Percentiles rank a stretch among this genome's conserved stretches.
phyloP scores from a whole-genome alignment of 108 stramenopile species.

The Skeletonema costatum region DNA sequence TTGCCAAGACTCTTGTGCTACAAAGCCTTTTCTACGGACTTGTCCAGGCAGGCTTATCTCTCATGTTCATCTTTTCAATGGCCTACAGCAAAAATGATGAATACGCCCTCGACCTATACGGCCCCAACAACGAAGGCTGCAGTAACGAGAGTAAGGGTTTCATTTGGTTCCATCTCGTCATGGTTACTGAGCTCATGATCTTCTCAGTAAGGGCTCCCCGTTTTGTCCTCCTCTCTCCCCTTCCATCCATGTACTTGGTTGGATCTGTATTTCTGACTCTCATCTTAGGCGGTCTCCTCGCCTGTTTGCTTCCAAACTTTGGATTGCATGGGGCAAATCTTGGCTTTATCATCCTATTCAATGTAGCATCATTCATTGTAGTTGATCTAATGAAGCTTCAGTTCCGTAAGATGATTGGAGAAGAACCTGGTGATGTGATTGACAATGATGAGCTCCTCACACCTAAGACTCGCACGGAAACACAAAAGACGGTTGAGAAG shows the following conservation, averaged over 20 bases:
- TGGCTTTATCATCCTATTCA: conserved; percentile 51
- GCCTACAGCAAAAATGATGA: conserved; percentile 10
- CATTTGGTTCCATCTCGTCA: conserved; percentile 57
- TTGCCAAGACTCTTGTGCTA: conserved; percentile 55
- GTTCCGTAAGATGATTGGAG: conserved; percentile 52
- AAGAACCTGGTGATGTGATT: conserved; percentile 61
- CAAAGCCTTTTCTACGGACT: conserved; percentile 59
- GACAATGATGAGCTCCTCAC: conserved; percentile 49
- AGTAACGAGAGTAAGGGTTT: conserved; percentile 45
- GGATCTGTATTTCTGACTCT: conserved; percentile 52
- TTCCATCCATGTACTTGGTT: conserved; percentile 47
- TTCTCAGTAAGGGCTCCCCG: conserved; percentile 62
- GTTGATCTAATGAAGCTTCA: conserved; percentile 58
- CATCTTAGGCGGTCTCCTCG: conserved; percentile 45
- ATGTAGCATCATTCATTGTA: conserved; percentile 50
- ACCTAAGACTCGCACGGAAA: conserved; percentile 37
- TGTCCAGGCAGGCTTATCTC: conserved; percentile 49
- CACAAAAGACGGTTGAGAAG: conserved; percentile 45
- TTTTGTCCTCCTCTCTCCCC: conserved; percentile 47
- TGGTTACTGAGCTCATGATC: conserved; percentile 66
- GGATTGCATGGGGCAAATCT: conserved; percentile 31
- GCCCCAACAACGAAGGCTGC: conserved; percentile 4
- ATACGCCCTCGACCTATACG: conserved; percentile 33
- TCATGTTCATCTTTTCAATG: conserved; percentile 63
- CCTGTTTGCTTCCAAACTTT: conserved; percentile 19